Base-by-base conservation (phyloP, 176 grass and related monocot species). In the Guadua angustifolia region DNA sequence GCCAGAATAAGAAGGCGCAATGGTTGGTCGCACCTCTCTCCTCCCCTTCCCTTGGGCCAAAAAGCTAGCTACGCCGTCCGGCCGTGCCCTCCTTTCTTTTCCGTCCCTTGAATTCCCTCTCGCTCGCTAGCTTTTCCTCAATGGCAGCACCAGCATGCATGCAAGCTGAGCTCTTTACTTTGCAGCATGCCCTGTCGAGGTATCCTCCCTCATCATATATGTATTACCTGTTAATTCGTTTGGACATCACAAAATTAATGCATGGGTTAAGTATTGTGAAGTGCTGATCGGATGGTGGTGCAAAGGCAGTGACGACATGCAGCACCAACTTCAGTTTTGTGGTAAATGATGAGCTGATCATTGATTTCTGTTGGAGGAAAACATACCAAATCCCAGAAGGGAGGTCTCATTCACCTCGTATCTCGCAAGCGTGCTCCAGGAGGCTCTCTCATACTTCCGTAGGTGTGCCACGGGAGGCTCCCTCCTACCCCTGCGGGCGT, bases 1-100 rank as follows among this genome's bases (percentile, higher is more conserved):
- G 79, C 79, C 79, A 42, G 67, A 86, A 90, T 86, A 86, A 90
- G 73, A 86, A 90, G 33, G 56, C 26, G 61, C 9, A 64, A 29
- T 29, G 29, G 29, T 29, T 29, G 29, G 29, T 29, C 29, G 29
- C 26, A 10, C 58, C 35, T 58, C 58, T 26, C 22, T 4, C 11
- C 51, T 53, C 17, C 51, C 51, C 51, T 53, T 11, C 22, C 57
- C 40, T 61, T 16, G 51, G 71, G 62, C 80, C 42, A 66, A 73
- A 84, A 88, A 73, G 81, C 75, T 15, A 73, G 81, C 75, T 15
- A 67, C 57, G 46, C 58, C 85, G 81, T 35, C 36, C 39, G 39
- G 39, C 39, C 56, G 9, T 68, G 70, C 33, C 55, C 5, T 71
- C 69, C 45, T 88, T 75, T 55, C 47, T 25, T 40, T 35, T 26